Evolutionary conservation across 148 eudicot species (phyloP).

Genomic region (Rhododendron griersonianum): DNA sequence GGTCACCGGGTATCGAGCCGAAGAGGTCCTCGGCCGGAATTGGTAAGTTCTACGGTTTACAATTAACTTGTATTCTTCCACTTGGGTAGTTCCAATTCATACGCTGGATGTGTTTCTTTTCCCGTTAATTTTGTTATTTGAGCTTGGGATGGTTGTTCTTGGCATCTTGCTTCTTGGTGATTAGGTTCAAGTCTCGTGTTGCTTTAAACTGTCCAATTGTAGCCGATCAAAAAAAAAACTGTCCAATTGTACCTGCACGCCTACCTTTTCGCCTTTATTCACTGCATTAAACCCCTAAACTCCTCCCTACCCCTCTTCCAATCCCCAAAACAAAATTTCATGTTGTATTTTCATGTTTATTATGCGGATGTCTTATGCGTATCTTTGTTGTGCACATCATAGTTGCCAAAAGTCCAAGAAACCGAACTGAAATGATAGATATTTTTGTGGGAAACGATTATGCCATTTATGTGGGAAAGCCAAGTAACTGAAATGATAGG

Average conservation of each 20-base stretch:
- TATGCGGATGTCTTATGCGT: not conserved
- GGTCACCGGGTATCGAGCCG: conserved; percentile 87
- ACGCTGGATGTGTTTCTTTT: not conserved
- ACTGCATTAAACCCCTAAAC: not conserved
- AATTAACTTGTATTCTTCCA: not conserved
- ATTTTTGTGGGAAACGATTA: not conserved
- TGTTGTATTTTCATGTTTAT: not conserved
- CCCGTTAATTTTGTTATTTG: not conserved
- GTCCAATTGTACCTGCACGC: not conserved
- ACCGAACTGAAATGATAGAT: not conserved
- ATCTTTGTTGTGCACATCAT: not conserved
- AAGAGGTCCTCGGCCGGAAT: conserved; percentile 91
- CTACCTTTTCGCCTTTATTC: not conserved
- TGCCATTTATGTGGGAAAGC: not conserved
- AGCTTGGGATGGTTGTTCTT: not conserved
- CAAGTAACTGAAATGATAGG: not conserved
- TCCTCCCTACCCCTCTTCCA: not conserved
- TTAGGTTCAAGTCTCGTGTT: not conserved
- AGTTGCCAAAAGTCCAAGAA: not conserved
- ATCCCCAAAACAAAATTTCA: not conserved
- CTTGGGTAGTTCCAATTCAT: not conserved
- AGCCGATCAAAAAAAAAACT: not conserved
- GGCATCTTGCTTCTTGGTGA: not conserved
- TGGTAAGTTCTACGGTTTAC: conserved; percentile 40
- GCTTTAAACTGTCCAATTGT: not conserved